Base-by-base conservation (phyloP, 305 asterid genomes). In the Coffea humblotiana region DNA sequence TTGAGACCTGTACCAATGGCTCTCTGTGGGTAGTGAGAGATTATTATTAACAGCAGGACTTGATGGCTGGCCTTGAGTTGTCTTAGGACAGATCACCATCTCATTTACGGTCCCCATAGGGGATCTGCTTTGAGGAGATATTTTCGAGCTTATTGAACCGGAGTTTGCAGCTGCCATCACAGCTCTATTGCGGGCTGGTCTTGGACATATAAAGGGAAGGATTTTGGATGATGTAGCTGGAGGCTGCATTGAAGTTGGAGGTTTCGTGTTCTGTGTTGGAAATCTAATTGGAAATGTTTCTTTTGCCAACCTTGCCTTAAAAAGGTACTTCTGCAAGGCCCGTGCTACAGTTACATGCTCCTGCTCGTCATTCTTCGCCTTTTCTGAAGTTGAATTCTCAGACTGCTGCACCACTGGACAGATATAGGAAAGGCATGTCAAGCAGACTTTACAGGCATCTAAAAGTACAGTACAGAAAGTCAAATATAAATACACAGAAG, bases 271-370 rank as follows among this genome's bases (percentile, higher is more conserved):
- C 64, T 82, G 86, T 16, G 91, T 82, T 45, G 93, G 98, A 76
- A 91, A 94, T 78, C 89, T 90, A 52, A 96, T 92, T 10, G 98
- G 99, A 78, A 96, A 91, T 18, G 91, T 72, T 81, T 87, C 48
- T 84, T 86, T 91, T 27, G 90, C 91, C 84, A 88, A 73, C 86
- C 89, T 90, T 69, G 97, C 98, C 85, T 88, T 89, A 40, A 81
- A 71, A 71, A 92, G 87, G 82, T 89, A 96, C 90, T 85, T 90
- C 79, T 96, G 97, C 80, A 96, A 87, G 45, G 98, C 98, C 72
- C 97, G 93, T 71, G 98, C 97, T 66, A 92, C 98, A 1, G 92
- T 94, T 79, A 96, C 92, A 64, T 96, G 99, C 92, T 96, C 99
- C 81, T 90, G 97, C 86, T 96, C 97, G 65, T 96, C 99, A 77